Conservation (phyloP, 345 rosid genomes). For the rapeseed (Brassica napus) region DNA sequence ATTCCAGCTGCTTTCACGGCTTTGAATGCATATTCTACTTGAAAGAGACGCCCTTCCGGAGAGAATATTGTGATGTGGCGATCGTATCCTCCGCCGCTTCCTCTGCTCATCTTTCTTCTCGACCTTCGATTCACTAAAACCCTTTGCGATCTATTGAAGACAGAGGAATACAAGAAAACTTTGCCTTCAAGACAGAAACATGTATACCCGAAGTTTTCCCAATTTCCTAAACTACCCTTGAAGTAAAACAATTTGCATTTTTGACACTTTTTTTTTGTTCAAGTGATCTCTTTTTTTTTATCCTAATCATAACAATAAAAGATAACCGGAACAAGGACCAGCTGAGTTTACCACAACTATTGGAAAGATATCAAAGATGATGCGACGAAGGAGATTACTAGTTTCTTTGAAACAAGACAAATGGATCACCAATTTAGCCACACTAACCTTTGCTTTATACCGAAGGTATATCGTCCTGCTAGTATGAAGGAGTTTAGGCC, state of each 20-base stretch:
- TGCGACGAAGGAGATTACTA: background rate
- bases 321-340: too few species aligned
- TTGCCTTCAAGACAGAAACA: conserved; percentile 38
- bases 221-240: background rate
- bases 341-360: background rate
- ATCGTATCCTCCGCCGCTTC: conserved; percentile 88
- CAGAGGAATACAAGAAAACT: conserved; percentile 18
- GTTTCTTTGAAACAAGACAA: background rate
- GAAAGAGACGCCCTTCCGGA: conserved; percentile 90
- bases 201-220: background rate
- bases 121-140: conserved; percentile 2
- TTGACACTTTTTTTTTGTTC: background rate
- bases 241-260: background rate
- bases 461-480: background rate
- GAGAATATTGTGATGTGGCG: conserved; percentile 89
- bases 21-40: conserved; percentile 96
- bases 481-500: background rate
- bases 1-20: conserved; percentile 96
- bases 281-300: background rate
- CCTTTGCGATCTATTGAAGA: conserved; percentile 19
- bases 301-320: too few species aligned
- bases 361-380: background rate
- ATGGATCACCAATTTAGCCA: background rate
- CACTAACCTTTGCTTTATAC: background rate
- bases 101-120: conserved; percentile 63